Evolutionary conservation across 2,329 filamentous ascomycete genomes (phyloP).

Genomic region (Thermoascus crustaceus): DNA sequence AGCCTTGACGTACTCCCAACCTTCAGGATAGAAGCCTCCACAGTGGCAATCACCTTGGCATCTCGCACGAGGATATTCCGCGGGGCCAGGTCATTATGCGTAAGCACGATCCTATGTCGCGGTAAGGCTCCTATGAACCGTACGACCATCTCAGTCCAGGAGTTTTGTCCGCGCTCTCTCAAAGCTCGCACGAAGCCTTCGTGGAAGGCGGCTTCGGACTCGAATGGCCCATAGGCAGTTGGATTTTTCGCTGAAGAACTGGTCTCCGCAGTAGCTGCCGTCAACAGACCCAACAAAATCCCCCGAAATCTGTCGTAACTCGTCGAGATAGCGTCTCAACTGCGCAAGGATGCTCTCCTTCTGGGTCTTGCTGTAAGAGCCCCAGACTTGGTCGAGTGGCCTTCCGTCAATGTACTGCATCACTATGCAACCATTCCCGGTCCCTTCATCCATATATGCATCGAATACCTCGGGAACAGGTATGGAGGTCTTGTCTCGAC

Average conservation of each 20-base stretch:
- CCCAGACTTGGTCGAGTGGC: conserved; percentile 10
- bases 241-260: conserved; percentile 8
- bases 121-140: conserved; percentile 9
- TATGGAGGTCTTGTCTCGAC: conserved; percentile 12
- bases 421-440: conserved; percentile 7
- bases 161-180: conserved; percentile 7
- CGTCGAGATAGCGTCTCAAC: conserved; percentile 8
- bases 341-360: conserved; percentile 7
- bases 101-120: conserved; percentile 18
- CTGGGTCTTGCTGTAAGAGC: conserved; percentile 3
- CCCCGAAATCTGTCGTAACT: conserved; percentile 11
- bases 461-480: conserved; percentile 13
- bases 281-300: conserved; percentile 13
- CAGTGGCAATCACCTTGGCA: conserved; percentile 15
- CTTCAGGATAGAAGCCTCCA: conserved; percentile 23
- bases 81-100: conserved; percentile 18
- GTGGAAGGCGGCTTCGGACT: conserved; percentile 11
- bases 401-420: conserved; percentile 13
- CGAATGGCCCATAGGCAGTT: conserved; percentile 10
- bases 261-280: conserved; percentile 10
- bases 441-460: conserved; percentile 8
- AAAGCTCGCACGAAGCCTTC: conserved; percentile 10
- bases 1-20: conserved; percentile 23
- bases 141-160: conserved; percentile 8
- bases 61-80: conserved; percentile 19